Conservation (phyloP, 257 asterid genomes). For the Capsicum rhomboideum region DNA sequence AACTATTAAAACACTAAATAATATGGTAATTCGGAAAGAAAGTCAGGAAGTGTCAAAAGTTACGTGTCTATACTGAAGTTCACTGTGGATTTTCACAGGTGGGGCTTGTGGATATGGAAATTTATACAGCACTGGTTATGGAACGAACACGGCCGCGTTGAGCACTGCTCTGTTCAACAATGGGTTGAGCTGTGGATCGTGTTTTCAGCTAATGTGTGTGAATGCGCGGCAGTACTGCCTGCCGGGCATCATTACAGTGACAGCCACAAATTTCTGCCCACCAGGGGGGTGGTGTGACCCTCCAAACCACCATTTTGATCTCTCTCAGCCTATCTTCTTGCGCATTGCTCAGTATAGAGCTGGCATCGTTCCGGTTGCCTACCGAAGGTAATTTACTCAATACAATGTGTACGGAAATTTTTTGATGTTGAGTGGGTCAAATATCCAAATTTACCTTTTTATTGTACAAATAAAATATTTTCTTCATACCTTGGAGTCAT, state of each 20-base stretch:
- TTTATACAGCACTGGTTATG: slow-evolving; percentile 72
- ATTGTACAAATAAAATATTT: background rate
- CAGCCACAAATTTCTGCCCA: slow-evolving; percentile 95
- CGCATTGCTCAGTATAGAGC: slow-evolving; percentile 73
- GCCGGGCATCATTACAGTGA: slow-evolving; percentile 58
- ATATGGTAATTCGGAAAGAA: too few species aligned
- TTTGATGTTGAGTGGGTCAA: too few species aligned
- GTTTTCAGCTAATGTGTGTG: slow-evolving; percentile 60
- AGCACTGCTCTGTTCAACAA: slow-evolving; percentile 75
- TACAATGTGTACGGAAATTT: background rate
- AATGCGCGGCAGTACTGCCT: slow-evolving; percentile 53
- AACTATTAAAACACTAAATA: too few species aligned
- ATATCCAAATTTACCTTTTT: background rate
- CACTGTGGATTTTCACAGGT: slow-evolving; percentile 20
- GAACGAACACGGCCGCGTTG: slow-evolving; percentile 76
- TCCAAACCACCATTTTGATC: slow-evolving; percentile 89
- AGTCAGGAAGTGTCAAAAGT: too few species aligned
- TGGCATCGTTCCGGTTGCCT: slow-evolving; percentile 79
- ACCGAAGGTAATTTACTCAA: slow-evolving; percentile 40
- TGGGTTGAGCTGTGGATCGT: slow-evolving; percentile 77
- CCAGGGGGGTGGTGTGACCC: slow-evolving; percentile 96
- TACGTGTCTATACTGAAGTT: background rate
- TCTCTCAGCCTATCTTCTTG: slow-evolving; percentile 64
- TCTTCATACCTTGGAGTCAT: background rate
- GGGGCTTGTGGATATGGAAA: slow-evolving; percentile 99